Base-by-base conservation (phyloP, 2,329 filamentous ascomycete genomes). In the Pestalotiopsis sp. region DNA sequence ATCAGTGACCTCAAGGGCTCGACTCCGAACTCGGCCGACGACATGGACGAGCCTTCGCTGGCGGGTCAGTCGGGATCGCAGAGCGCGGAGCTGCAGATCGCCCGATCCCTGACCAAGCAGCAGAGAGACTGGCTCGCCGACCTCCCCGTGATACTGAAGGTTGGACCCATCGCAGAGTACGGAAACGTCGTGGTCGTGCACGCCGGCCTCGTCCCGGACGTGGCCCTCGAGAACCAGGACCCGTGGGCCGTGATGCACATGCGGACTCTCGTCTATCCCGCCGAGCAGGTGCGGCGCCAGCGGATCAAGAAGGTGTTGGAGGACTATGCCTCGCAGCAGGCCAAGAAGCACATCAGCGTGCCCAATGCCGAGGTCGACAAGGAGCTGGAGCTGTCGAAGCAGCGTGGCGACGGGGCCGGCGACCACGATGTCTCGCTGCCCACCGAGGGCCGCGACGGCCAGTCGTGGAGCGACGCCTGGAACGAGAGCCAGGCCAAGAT, bases 241-340 rank as follows among this genome's bases (percentile, higher is more conserved):
- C 91, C 94, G 0, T 90, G 88, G 78, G 90, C 91, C 64, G 92
- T 92, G 55, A 98, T 98, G 94, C 96, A 94, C 76, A 97, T 99
- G 93, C 89, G 94, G 67, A 92, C 90, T 6, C 87, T 97, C 66
- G 85, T 92, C 72, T 85, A 83, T 71, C 81, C 89, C 20, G 80
- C 84, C 30, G 68, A 69, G 56, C 55, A 65, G 30, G 22, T 67
- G 39, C 63, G 66, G 11, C 52, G 59, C 22, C 48, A 59, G 35
- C 59, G 68, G 60, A 35, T 66, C n/a, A 66, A 66, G 59, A 66
- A 67, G 52, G 58, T 55, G 39, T 35, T 67, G 14, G 48, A 55
- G 60, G 56, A 65, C 13, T n/a, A 20, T n/a, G 30, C 20, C 39
- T 13, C 60, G 17, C 30, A 48, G 62, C 48, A 20, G 67, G 66